These are phyloP conservation scores for Suillus alpinus DNA, from an alignment of 768 basidiomycete genomes.

Conservation along the genomic window DNA sequence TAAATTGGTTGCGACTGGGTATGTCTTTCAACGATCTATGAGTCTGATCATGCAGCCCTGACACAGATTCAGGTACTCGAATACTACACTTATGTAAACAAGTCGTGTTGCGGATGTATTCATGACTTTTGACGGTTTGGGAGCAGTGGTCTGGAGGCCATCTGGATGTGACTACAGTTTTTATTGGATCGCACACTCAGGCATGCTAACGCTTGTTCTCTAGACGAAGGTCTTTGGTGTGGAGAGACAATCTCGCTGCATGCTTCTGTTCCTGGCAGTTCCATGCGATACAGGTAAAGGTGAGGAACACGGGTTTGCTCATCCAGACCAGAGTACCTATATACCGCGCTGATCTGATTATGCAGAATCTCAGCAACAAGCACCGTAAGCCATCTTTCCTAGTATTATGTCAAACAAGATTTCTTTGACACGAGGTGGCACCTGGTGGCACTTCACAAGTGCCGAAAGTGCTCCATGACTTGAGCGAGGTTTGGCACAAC, in stretches of 20 bases:
- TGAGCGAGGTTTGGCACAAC: background rate
- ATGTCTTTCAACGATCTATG: background rate
- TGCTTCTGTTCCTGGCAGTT: background rate
- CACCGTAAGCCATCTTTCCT: background rate
- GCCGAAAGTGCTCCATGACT: too few relatives aligned
- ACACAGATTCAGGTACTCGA: background rate
- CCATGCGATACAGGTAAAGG: background rate
- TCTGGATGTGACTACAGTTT: background rate
- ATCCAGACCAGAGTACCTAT: background rate
- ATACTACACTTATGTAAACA: background rate
- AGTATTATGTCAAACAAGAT: background rate
- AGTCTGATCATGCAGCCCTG: background rate
- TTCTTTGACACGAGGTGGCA: background rate
- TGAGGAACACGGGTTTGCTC: background rate
- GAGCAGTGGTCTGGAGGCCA: slow-evolving; percentile 7
- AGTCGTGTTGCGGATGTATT: background rate
- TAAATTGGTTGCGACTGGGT: background rate
- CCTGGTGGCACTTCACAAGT: background rate
- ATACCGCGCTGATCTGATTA: background rate
- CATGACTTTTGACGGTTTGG: background rate
- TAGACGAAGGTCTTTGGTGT: slow-evolving; percentile 1
- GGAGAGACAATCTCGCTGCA: background rate
- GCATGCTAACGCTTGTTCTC: background rate
- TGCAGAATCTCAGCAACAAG: background rate
- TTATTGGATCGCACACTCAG: background rate